phyloP scores from a whole-genome alignment of 2,329 filamentous ascomycete genomes.

The Fusarium luffae region DNA sequence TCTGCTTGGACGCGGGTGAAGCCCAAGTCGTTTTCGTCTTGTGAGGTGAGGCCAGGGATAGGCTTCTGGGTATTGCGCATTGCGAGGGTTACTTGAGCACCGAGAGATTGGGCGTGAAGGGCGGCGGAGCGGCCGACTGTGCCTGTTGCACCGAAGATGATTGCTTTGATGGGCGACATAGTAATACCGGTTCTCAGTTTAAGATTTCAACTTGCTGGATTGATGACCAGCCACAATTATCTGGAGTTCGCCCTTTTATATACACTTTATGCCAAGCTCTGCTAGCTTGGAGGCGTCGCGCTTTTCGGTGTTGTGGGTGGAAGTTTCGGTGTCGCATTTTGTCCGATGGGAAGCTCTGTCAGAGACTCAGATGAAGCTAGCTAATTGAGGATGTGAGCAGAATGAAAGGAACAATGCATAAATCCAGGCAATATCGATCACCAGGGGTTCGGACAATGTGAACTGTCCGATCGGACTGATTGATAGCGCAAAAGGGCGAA shows the following conservation, averaged over 20 bases:
- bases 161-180: conserved; percentile 18
- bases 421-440: too few species aligned
- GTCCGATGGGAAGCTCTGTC: neutral
- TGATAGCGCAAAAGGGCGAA: neutral
- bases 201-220: too few species aligned
- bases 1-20: conserved; percentile 24
- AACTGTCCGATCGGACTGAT: neutral
- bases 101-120: conserved; percentile 15
- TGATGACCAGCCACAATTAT: too few species aligned
- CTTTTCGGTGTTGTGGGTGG: neutral
- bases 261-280: accelerated
- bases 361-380: accelerated
- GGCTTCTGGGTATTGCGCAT: conserved; percentile 17
- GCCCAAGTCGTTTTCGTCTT: neutral
- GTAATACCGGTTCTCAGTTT: too few species aligned
- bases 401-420: accelerated
- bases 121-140: conserved; percentile 19
- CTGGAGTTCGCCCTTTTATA: neutral
- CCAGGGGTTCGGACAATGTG: neutral
- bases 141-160: conserved; percentile 28
- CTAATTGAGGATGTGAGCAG: accelerated
- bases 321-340: neutral
- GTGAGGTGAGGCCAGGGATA: neutral
- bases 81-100: conserved; percentile 13
- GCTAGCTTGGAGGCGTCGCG: accelerated